Conservation (phyloP, 768 basidiomycete species). For the Tricholoma sp. region DNA sequence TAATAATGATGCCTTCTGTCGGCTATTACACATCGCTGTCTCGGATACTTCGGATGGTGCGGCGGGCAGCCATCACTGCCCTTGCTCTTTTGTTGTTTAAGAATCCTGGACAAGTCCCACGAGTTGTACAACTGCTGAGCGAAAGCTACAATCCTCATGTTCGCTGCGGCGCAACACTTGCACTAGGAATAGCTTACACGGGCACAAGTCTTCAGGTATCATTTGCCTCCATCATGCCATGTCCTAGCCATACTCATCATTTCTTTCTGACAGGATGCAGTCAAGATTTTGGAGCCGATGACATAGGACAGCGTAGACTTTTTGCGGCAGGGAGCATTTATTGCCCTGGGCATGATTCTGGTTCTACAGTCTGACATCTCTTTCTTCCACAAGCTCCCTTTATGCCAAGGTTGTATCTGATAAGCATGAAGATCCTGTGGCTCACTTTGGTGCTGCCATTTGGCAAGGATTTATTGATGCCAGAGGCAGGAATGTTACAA, state of each 20-base stretch:
- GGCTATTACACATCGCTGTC: conserved; percentile 92
- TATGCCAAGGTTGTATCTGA: conserved; percentile 89
- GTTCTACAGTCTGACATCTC: conserved; percentile 94
- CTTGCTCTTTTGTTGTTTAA: conserved; percentile 97
- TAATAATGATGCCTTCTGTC: conserved; percentile 88
- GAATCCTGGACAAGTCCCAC: conserved; percentile 91
- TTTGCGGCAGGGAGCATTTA: conserved; percentile 95
- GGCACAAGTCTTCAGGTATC: conserved; percentile 90
- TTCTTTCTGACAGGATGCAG: conserved; percentile 66
- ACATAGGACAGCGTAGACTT: conserved; percentile 98
- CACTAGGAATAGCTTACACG: conserved; percentile 94
- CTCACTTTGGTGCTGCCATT: conserved; percentile 93
- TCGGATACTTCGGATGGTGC: conserved; percentile 99
- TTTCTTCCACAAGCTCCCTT: conserved; percentile 74
- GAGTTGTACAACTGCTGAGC: conserved; percentile 93
- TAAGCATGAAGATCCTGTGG: conserved; percentile 99
- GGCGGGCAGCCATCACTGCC: conserved; percentile 93
- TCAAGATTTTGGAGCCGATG: conserved; percentile 96
- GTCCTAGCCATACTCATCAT: neutral
- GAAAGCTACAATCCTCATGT: conserved; percentile 99
- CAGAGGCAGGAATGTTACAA: conserved; percentile 93
- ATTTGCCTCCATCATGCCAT: neutral
- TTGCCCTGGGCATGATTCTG: conserved; percentile 94
- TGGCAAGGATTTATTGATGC: conserved; percentile 98
- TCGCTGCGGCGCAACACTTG: conserved; percentile 92